These are phyloP conservation scores for Jaapia argillacea DNA, from an alignment of 768 basidiomycete species.

Conservation along the genomic window DNA sequence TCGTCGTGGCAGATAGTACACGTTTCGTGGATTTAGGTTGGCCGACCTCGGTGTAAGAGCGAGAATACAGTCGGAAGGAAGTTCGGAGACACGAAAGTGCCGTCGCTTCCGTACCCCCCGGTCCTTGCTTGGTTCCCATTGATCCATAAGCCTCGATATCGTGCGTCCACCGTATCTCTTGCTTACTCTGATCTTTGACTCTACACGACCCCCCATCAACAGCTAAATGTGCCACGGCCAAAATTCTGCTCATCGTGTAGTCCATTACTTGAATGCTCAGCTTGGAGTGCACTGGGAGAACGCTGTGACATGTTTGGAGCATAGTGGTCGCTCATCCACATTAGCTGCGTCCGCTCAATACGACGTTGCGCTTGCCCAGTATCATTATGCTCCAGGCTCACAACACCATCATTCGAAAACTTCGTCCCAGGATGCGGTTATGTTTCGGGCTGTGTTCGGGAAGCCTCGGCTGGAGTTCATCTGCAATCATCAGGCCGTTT, in stretches of 20 bases:
- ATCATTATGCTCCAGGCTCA: background rate
- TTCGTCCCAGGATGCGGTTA: slow-evolving; percentile 4
- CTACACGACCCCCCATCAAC: no score
- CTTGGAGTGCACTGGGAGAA: background rate
- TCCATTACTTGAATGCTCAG: background rate
- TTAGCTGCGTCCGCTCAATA: background rate
- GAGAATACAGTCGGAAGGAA: no score
- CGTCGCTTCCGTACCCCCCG: no score
- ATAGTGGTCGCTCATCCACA: background rate
- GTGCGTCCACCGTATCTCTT: no score
- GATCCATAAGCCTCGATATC: no score
- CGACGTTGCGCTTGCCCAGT: background rate
- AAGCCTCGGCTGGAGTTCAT: slow-evolving; percentile 9
- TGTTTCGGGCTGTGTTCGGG: slow-evolving; percentile 10
- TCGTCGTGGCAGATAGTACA: no score
- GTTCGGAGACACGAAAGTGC: no score
- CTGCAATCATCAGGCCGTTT: slow-evolving; percentile 13
- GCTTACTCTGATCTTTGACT: no score
- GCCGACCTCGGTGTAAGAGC: no score
- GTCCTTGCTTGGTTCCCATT: no score
- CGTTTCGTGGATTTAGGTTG: no score
- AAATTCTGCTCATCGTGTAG: background rate
- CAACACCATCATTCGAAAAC: background rate
- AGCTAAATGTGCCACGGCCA: background rate
- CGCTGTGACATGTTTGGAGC: background rate